Percentiles rank a stretch among this genome's conserved stretches.
These are phyloP conservation scores for Fusarium transvaalense DNA, from an alignment of 2,329 filamentous ascomycete species.

Conservation along the genomic window DNA sequence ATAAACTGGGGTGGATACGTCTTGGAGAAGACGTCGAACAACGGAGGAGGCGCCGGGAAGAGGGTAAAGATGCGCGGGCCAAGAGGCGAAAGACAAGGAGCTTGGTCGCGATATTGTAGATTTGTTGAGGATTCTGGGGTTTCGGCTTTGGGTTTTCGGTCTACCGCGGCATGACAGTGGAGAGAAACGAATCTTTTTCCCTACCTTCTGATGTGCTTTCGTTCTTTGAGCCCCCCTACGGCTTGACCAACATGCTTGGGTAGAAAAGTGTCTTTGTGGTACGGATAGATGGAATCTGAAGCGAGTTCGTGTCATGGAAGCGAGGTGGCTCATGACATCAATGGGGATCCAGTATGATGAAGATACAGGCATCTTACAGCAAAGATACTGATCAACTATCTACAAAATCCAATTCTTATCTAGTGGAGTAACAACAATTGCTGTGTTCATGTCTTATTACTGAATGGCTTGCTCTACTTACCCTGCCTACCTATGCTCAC, in stretches of 20 bases:
- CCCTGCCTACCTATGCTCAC: background rate
- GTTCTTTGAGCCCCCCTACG: background rate
- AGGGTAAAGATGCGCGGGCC: constrained; percentile 40
- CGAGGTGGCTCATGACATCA: background rate
- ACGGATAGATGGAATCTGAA: background rate
- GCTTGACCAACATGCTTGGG: constrained; percentile 2
- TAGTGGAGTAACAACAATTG: background rate
- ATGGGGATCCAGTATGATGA: background rate
- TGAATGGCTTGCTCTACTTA: background rate
- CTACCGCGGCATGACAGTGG: constrained; percentile 31
- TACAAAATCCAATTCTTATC: background rate
- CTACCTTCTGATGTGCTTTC: background rate
- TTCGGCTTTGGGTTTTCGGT: constrained; percentile 17
- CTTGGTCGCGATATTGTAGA: constrained; percentile 29
- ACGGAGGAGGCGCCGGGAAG: constrained; percentile 40
- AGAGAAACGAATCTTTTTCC: constrained; percentile 4
- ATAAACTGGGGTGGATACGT: constrained; percentile 14
- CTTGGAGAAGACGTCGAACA: constrained; percentile 33
- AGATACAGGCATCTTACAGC: background rate
- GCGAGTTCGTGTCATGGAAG: background rate
- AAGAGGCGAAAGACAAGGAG: constrained; percentile 40
- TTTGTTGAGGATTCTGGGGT: constrained; percentile 44
- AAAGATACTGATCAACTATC: background rate
- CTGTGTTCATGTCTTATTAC: background rate
- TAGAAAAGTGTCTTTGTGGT: background rate